phyloP scores from a whole-genome alignment of 176 grass and related monocot species.

The Secale cereale region DNA sequence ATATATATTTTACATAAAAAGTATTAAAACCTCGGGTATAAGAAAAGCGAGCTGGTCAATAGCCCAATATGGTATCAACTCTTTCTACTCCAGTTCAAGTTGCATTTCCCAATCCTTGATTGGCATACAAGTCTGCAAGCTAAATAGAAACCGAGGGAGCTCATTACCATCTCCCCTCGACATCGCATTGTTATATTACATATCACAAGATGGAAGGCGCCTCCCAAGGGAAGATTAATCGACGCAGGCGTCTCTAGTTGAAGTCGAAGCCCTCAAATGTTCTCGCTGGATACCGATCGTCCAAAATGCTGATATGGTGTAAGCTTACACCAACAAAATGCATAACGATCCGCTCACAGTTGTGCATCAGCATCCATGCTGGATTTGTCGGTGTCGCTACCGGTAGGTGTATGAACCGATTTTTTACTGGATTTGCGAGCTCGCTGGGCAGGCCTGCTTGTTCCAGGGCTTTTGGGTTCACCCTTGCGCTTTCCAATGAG shows the following conservation, averaged over 20 bases:
- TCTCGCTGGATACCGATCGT: slow-evolving; percentile 2
- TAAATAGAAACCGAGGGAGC: slow-evolving; percentile 15
- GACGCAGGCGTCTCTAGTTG: not conserved
- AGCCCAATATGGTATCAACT: slow-evolving; percentile 22
- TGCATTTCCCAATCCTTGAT: slow-evolving; percentile 1
- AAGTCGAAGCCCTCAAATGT: not conserved
- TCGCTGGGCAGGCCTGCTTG: slow-evolving; percentile 34
- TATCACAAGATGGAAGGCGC: not conserved
- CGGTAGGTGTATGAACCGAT: not conserved
- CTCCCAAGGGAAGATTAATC: not conserved
- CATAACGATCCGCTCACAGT: not conserved
- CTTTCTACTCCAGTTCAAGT: slow-evolving; percentile 23
- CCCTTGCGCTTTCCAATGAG: slow-evolving; percentile 74
- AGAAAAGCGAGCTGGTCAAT: slow-evolving; percentile 21
- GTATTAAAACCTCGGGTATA: not conserved
- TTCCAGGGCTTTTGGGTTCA: slow-evolving; percentile 27
- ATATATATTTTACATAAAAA: not conserved
- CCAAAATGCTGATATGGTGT: not conserved
- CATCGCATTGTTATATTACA: not conserved
- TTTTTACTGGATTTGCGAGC: slow-evolving; percentile 38
- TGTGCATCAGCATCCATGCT: slow-evolving; percentile 21
- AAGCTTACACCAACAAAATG: not conserved
- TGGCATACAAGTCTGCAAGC: not conserved
- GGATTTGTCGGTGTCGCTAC: slow-evolving; percentile 21
- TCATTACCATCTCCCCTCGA: not conserved